These are phyloP conservation scores for Penicillium digitatum DNA, from an alignment of 2,329 filamentous ascomycete species.

Conservation along the genomic window DNA sequence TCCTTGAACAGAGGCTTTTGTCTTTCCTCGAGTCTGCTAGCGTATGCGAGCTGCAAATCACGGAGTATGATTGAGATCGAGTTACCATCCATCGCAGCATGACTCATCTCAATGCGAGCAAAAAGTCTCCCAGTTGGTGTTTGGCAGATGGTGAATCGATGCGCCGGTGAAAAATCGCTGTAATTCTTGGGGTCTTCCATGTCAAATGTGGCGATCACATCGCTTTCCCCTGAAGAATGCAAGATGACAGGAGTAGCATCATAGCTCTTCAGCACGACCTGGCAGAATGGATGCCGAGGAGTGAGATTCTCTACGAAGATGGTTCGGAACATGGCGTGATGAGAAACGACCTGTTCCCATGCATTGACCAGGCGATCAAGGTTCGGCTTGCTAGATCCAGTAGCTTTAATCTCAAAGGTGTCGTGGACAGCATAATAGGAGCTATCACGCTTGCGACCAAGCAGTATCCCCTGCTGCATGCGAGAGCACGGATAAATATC, in stretches of 20 bases:
- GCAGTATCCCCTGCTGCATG: constrained; percentile 38
- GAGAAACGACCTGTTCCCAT: constrained; percentile 32
- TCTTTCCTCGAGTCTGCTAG: constrained; percentile 39
- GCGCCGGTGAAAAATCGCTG: constrained; percentile 36
- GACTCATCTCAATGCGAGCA: constrained; percentile 50
- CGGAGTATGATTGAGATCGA: constrained; percentile 49
- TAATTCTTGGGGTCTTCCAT: constrained; percentile 27
- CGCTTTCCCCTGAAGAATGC: constrained; percentile 29
- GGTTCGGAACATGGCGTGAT: constrained; percentile 37
- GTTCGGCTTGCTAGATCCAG: constrained; percentile 22
- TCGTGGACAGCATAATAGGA: constrained; percentile 39
- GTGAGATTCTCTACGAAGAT: constrained; percentile 37
- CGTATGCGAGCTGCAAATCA: constrained; percentile 47
- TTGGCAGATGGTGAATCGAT: constrained; percentile 47
- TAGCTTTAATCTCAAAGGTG: constrained; percentile 34
- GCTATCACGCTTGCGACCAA: constrained; percentile 32
- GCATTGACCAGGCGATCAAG: constrained; percentile 26
- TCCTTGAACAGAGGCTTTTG: constrained; percentile 35
- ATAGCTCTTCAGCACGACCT: constrained; percentile 34
- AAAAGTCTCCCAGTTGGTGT: constrained; percentile 38
- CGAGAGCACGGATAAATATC: constrained; percentile 42
- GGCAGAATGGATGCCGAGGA: constrained; percentile 32
- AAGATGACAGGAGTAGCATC: constrained; percentile 27
- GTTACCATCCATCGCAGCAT: constrained; percentile 51
- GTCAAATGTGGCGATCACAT: constrained; percentile 31